Percentiles rank a stretch among this genome's conserved stretches.
Conservation (phyloP, 805 yeast species). For the Candida orba region DNA sequence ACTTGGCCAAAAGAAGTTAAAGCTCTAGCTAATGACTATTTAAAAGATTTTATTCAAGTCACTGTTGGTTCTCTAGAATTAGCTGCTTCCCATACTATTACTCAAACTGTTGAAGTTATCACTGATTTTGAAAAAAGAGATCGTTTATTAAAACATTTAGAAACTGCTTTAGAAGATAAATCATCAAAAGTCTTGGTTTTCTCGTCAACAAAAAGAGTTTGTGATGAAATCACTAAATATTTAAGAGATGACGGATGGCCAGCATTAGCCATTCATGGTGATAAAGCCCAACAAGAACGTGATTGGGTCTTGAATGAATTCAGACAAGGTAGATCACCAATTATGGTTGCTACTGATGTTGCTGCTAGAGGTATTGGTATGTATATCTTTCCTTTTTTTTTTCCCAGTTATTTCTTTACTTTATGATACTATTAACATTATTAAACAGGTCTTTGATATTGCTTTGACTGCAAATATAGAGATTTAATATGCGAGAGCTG, state of each 20-base stretch:
- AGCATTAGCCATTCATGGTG: constrained; percentile 98
- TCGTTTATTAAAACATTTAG: constrained; percentile 75
- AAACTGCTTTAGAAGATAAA: constrained; percentile 62
- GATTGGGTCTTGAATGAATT: constrained; percentile 97
- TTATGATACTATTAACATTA: constrained; percentile 14
- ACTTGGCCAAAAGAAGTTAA: constrained; percentile 99
- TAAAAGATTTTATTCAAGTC: constrained; percentile 91
- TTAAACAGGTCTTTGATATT: constrained; percentile 17
- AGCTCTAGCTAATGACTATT: constrained; percentile 83
- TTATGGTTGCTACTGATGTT: constrained; percentile 99
- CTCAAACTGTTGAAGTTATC: constrained; percentile 86
- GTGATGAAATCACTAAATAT: constrained; percentile 89
- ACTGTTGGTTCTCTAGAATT: constrained; percentile 93
- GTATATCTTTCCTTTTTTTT: constrained; percentile 32
- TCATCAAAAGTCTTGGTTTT: constrained; percentile 79
- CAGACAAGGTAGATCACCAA: constrained; percentile 85
- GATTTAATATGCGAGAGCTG: neutral
- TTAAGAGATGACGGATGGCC: constrained; percentile 98
- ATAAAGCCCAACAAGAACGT: constrained; percentile 95
- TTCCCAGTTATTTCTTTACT: neutral
- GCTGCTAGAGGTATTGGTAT: constrained; percentile 99
- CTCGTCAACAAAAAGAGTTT: constrained; percentile 95
- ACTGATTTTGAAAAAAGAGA: constrained; percentile 93
- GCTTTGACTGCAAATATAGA: neutral
- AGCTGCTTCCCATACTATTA: constrained; percentile 94